Conservation (phyloP, 169 alveolate genomes). For the Plasmodium chabaudi region DNA sequence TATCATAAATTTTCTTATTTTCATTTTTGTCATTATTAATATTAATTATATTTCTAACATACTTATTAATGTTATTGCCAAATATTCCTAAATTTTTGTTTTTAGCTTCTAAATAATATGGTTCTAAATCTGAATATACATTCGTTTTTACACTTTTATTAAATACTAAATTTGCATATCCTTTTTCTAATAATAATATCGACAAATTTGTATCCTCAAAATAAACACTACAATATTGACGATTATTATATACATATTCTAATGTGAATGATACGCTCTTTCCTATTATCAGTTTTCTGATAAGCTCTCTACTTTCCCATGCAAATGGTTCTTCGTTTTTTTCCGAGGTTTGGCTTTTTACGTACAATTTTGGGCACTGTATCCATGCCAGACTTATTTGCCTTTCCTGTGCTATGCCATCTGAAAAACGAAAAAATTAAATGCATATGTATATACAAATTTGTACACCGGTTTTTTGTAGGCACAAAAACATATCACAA, state of each 20-base stretch:
- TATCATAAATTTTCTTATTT: conserved; percentile 33
- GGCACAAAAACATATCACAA: no score
- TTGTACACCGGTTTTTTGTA: neutral
- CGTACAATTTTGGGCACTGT: conserved; percentile 46
- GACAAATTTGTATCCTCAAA: conserved; percentile 53
- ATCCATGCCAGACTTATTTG: conserved; percentile 67
- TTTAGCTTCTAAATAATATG: conserved; percentile 41
- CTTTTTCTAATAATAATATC: conserved; percentile 33
- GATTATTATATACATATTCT: conserved; percentile 55
- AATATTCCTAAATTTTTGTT: conserved; percentile 56
- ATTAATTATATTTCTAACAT: conserved; percentile 52
- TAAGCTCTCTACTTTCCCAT: conserved; percentile 74
- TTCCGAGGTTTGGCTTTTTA: conserved; percentile 57
- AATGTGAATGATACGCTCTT: conserved; percentile 49
- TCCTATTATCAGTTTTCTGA: conserved; percentile 72
- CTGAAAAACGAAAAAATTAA: neutral
- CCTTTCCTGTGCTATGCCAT: conserved; percentile 67
- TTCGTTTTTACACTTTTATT: conserved; percentile 63
- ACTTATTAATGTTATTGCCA: conserved; percentile 47
- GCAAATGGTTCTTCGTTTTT: conserved; percentile 75
- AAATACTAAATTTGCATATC: conserved; percentile 52
- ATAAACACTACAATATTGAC: conserved; percentile 62
- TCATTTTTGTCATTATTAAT: conserved; percentile 63
- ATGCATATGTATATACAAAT: neutral
- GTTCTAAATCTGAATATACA: conserved; percentile 54